These are phyloP conservation scores for Metschnikowia colocasiae DNA, from an alignment of 805 yeast genomes.

Conservation along the genomic window DNA sequence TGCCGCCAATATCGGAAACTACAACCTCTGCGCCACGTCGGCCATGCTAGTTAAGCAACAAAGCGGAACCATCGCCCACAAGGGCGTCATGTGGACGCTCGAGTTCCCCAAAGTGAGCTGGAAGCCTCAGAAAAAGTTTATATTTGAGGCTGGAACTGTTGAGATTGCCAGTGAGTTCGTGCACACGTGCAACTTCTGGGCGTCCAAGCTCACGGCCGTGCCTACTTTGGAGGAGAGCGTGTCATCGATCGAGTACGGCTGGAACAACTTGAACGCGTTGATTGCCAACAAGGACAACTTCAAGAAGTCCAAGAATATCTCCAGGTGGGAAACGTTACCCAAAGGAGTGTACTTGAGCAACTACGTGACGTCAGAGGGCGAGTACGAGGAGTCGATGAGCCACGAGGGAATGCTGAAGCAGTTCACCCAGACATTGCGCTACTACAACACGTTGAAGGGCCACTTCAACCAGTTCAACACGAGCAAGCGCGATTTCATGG, in stretches of 20 bases:
- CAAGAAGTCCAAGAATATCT: slow-evolving; percentile 31
- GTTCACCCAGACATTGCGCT: slow-evolving; percentile 38
- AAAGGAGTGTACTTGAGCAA: slow-evolving; percentile 41
- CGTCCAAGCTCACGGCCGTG: slow-evolving; percentile 76
- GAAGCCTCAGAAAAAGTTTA: slow-evolving; percentile 38
- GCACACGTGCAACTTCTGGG: slow-evolving; percentile 86
- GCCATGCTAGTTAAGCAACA: slow-evolving; percentile 35
- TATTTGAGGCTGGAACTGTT: slow-evolving; percentile 63
- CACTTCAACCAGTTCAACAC: slow-evolving; percentile 32
- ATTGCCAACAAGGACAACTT: slow-evolving; percentile 27
- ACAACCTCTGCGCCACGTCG: slow-evolving; percentile 49
- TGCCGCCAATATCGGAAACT: slow-evolving; percentile 54
- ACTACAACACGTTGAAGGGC: slow-evolving; percentile 37
- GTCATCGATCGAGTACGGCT: slow-evolving; percentile 79
- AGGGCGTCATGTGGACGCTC: slow-evolving; percentile 47
- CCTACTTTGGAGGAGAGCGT: slow-evolving; percentile 67
- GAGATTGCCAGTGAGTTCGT: slow-evolving; percentile 69
- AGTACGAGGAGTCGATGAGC: slow-evolving; percentile 17
- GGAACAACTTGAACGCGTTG: slow-evolving; percentile 48
- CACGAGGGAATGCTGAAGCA: slow-evolving; percentile 44
- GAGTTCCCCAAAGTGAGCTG: slow-evolving; percentile 47
- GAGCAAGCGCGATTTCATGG: slow-evolving; percentile 28
- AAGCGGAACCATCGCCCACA: slow-evolving; percentile 14
- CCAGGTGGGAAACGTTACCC: slow-evolving; percentile 43
- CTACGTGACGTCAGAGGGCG: slow-evolving; percentile 21